Percentiles rank a stretch among this genome's conserved stretches.
Evolutionary conservation across 2,329 filamentous ascomycete genomes (phyloP).

Genomic region (Botryotinia globosa): DNA sequence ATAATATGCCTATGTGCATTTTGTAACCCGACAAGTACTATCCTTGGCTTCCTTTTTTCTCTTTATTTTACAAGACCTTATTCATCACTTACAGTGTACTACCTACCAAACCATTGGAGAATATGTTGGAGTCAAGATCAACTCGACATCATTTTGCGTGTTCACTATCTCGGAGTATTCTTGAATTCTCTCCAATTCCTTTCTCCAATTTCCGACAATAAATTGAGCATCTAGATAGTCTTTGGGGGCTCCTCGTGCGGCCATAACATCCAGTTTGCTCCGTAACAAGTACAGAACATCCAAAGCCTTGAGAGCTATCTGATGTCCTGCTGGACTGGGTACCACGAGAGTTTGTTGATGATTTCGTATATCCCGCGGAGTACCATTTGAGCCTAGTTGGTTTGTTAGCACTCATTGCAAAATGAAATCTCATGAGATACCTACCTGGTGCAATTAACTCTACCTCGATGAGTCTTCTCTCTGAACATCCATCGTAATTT

Average conservation of each 20-base stretch:
- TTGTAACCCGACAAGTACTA: background rate
- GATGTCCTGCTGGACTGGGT: background rate
- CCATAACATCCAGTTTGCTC: conserved; percentile 11
- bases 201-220: conserved; percentile 2
- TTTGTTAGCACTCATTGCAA: background rate
- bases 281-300: conserved; percentile 11
- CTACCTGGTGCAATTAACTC: conserved; percentile 11
- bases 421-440: background rate
- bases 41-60: background rate
- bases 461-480: conserved; percentile 8
- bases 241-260: conserved; percentile 13
- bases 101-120: background rate
- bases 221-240: conserved; percentile 9
- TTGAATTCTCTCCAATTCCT: conserved; percentile 5
- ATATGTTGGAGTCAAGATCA: conserved; percentile 1
- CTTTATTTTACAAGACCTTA: background rate
- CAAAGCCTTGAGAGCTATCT: background rate
- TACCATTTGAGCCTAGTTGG: conserved; percentile 5
- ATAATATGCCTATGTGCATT: background rate
- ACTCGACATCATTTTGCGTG: background rate
- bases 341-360: conserved; percentile 12
- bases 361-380: conserved; percentile 10
- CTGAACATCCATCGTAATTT: conserved; percentile 2
- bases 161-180: background rate
- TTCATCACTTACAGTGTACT: background rate